Conservation (phyloP, 169 alveolate species). For the Plasmodium cynomolgi region DNA sequence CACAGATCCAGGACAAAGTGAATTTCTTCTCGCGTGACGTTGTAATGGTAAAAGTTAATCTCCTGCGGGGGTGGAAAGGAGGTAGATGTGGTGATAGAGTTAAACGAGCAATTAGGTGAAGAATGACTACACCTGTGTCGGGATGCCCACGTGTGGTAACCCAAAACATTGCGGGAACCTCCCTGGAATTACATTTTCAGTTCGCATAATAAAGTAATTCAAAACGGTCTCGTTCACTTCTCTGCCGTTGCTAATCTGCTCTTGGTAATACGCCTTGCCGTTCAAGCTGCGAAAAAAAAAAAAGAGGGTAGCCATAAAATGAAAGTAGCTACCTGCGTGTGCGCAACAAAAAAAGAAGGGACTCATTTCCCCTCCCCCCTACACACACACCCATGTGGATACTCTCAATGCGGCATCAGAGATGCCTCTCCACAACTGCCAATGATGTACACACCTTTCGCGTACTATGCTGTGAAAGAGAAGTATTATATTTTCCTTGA, state of each 20-base stretch:
- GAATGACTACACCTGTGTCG: not conserved
- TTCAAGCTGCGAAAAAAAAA: slow-evolving; percentile 5
- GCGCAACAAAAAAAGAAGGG: not conserved
- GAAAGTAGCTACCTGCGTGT: not conserved
- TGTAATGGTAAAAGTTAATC: slow-evolving; percentile 43
- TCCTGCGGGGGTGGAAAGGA: slow-evolving; percentile 34
- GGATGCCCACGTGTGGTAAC: not conserved
- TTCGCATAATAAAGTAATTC: slow-evolving; percentile 30
- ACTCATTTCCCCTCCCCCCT: not conserved
- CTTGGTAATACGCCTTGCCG: slow-evolving; percentile 24
- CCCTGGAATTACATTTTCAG: slow-evolving; percentile 37
- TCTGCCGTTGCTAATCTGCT: slow-evolving; percentile 23
- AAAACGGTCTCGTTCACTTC: slow-evolving; percentile 35
- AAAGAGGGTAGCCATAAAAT: not conserved
- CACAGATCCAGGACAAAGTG: slow-evolving; percentile 38
- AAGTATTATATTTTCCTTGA: not conserved
- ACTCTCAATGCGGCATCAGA: not conserved
- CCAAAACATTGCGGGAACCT: not conserved
- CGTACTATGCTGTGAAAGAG: slow-evolving; percentile 17
- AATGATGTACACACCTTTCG: slow-evolving; percentile 7
- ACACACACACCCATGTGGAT: not conserved
- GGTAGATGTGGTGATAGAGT: not conserved
- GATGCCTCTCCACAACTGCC: not conserved
- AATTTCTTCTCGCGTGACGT: slow-evolving; percentile 41
- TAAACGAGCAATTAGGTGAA: not conserved